phyloP scores from a whole-genome alignment of 768 basidiomycete genomes.

The Pholiota microspora region DNA sequence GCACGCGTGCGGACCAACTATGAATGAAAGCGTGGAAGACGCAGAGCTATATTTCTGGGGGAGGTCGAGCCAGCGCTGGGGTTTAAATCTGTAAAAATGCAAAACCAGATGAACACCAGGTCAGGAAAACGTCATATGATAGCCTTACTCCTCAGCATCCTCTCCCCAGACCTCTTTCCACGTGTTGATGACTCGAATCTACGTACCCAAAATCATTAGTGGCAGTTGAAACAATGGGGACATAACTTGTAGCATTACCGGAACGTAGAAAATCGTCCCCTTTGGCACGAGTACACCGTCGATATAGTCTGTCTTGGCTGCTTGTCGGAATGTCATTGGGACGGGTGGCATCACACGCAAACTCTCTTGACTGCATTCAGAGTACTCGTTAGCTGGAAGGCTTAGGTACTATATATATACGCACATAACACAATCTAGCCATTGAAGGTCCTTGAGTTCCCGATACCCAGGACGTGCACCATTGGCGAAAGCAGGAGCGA shows the following conservation, averaged over 20 bases:
- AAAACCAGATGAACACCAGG: background rate
- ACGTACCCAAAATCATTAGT: background rate
- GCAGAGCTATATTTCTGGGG: slow-evolving; percentile 32
- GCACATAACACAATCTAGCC: slow-evolving; percentile 41
- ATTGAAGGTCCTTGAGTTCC: slow-evolving; percentile 35
- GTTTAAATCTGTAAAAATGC: slow-evolving; percentile 35
- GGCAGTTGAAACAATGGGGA: too few species aligned
- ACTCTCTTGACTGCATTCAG: slow-evolving; percentile 32
- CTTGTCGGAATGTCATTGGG: slow-evolving; percentile 36
- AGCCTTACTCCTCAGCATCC: slow-evolving; percentile 44
- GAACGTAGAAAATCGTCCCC: slow-evolving; percentile 40
- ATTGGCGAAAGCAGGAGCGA: slow-evolving; percentile 34
- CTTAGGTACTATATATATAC: background rate
- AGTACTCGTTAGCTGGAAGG: background rate
- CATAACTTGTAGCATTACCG: too few species aligned
- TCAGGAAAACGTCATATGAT: background rate
- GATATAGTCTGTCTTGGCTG: slow-evolving; percentile 35
- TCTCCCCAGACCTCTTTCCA: slow-evolving; percentile 49
- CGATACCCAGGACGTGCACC: slow-evolving; percentile 36
- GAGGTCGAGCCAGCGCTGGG: slow-evolving; percentile 43
- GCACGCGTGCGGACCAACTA: slow-evolving; percentile 44
- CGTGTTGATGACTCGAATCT: slow-evolving; percentile 52
- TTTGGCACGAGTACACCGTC: slow-evolving; percentile 42
- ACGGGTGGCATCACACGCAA: slow-evolving; percentile 40
- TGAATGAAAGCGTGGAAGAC: slow-evolving; percentile 39